phyloP scores from a whole-genome alignment of 371 early-diverging fungal species.

The Encephalitozoon cuniculi region DNA sequence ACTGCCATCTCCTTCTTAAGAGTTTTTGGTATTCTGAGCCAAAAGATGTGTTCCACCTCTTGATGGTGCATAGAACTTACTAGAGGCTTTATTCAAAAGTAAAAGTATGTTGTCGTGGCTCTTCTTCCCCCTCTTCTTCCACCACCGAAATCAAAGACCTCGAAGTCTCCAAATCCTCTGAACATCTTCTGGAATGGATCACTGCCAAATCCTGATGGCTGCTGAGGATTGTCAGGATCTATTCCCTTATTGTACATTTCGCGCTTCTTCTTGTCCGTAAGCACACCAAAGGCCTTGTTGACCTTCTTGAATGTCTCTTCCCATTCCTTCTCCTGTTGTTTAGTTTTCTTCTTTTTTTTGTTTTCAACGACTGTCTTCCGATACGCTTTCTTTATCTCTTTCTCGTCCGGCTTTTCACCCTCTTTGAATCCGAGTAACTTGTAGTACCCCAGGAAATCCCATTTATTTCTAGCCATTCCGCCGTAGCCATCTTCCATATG shows the following conservation, averaged over 20 bases:
- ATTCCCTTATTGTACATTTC: constrained; percentile 57
- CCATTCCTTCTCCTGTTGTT: constrained; percentile 14
- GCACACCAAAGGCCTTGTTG: constrained; percentile 54
- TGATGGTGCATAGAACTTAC: too few species aligned
- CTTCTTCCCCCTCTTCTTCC: neutral
- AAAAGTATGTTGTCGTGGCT: neutral
- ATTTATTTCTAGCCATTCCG: constrained; percentile 16
- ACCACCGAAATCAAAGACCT: neutral
- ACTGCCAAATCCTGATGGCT: neutral
- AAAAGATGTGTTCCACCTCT: too few species aligned
- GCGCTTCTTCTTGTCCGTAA: constrained; percentile 39
- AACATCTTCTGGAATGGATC: neutral
- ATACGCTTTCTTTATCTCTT: constrained; percentile 44
- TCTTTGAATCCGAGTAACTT: constrained; percentile 38
- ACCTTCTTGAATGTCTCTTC: constrained; percentile 15
- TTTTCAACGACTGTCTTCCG: constrained; percentile 23
- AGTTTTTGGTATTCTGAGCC: too few species aligned
- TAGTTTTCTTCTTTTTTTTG: constrained; percentile 3
- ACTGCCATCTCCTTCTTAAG: too few species aligned
- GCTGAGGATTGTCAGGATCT: constrained; percentile 43
- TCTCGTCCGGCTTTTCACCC: neutral
- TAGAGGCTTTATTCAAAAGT: neutral
- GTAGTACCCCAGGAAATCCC: constrained; percentile 54
- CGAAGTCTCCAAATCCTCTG: neutral
- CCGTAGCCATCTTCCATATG: constrained; percentile 7